Evolutionary conservation across 306 rosid species (phyloP).

Genomic region (Clitoria ternatea): DNA sequence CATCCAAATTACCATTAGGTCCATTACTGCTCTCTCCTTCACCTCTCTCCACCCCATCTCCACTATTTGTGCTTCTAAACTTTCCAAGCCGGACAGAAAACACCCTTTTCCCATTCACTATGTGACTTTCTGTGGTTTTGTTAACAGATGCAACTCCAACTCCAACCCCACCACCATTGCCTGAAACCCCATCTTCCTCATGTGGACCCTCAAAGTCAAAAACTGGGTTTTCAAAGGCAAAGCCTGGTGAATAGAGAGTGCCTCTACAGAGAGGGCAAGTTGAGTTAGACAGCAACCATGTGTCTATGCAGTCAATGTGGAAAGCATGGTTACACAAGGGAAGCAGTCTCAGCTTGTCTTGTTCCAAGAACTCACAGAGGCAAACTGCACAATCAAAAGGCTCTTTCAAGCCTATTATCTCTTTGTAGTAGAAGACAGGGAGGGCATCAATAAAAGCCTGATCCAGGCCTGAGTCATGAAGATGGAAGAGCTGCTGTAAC

Average conservation of each 20-base stretch:
- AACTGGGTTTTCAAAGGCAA: slow-evolving; percentile 53
- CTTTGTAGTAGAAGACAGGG: slow-evolving; percentile 73
- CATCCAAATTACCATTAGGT: slow-evolving; percentile 65
- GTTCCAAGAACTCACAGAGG: slow-evolving; percentile 76
- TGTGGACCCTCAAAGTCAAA: slow-evolving; percentile 52
- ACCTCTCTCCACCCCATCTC: slow-evolving; percentile 32
- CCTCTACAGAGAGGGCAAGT: slow-evolving; percentile 97
- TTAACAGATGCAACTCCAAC: slow-evolving; percentile 30
- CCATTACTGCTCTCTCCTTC: slow-evolving; percentile 71
- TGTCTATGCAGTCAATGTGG: slow-evolving; percentile 84
- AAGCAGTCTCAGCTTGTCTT: slow-evolving; percentile 74
- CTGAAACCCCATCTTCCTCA: slow-evolving; percentile 53
- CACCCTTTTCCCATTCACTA: slow-evolving; percentile 59
- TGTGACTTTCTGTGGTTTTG: slow-evolving; percentile 53
- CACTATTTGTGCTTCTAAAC: slow-evolving; percentile 54
- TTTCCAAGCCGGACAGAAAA: slow-evolving; percentile 89
- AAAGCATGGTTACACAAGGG: slow-evolving; percentile 92
- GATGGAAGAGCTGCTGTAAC: slow-evolving; percentile 91
- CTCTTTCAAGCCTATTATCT: slow-evolving; percentile 68
- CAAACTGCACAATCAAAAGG: slow-evolving; percentile 97
- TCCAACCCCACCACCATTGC: slow-evolving; percentile 28
- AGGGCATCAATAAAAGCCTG: slow-evolving; percentile 93
- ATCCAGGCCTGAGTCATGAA: slow-evolving; percentile 91
- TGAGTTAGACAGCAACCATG: slow-evolving; percentile 90
- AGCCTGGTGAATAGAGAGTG: slow-evolving; percentile 55